Percentiles rank a stretch among this genome's conserved stretches.
phyloP scores from a whole-genome alignment of 768 basidiomycete species.

The Pisolithus tinctorius region DNA sequence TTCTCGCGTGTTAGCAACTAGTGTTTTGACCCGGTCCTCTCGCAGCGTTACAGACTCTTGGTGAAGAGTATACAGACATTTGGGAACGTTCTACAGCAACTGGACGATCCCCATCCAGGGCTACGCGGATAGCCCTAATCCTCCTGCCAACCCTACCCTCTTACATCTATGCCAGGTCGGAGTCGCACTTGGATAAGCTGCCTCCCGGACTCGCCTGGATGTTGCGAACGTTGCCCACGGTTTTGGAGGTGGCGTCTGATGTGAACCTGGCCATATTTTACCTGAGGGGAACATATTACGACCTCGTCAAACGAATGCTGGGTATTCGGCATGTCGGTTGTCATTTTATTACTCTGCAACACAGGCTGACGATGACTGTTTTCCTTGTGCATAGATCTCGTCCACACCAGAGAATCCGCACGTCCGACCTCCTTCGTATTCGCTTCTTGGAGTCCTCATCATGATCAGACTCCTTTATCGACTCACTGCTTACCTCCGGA shows the following conservation, averaged over 20 bases:
- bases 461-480: conserved; percentile 58
- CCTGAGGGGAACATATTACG: conserved; percentile 73
- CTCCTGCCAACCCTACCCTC: conserved; percentile 61
- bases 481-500: conserved; percentile 40
- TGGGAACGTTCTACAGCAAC: conserved; percentile 58
- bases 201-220: conserved; percentile 24
- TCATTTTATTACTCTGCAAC: neutral
- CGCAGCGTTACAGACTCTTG: conserved; percentile 72
- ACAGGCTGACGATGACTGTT: conserved; percentile 4
- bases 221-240: conserved; percentile 36
- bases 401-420: conserved; percentile 65
- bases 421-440: conserved; percentile 75
- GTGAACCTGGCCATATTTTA: conserved; percentile 80
- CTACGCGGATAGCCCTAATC: conserved; percentile 47
- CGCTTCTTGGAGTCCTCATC: conserved; percentile 74
- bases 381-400: conserved; percentile 48
- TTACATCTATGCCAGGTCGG: conserved; percentile 52
- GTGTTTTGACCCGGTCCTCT: neutral
- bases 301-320: conserved; percentile 57
- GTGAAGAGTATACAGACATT: conserved; percentile 88
- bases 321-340: conserved; percentile 59
- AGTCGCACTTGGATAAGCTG: conserved; percentile 32
- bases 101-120: conserved; percentile 35
- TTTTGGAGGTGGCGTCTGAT: conserved; percentile 55
- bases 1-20: neutral